Evolutionary conservation across 768 basidiomycete genomes (phyloP).

Genomic region (Suillus ampliporus): DNA sequence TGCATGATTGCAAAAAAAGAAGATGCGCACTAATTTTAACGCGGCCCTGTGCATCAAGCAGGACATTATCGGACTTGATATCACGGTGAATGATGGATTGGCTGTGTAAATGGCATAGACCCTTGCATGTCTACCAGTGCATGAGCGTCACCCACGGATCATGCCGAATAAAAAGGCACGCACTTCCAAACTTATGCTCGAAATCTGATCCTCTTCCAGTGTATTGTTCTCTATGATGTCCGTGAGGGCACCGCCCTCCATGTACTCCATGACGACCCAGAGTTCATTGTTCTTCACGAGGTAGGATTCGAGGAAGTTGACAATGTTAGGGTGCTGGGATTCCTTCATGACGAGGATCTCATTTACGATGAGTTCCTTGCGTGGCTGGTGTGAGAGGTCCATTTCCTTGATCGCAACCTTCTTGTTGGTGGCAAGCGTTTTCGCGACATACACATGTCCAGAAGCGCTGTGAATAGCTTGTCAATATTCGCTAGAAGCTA

Average conservation of each 20-base stretch:
- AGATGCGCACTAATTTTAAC: slow-evolving; percentile 92
- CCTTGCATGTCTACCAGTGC: slow-evolving; percentile 83
- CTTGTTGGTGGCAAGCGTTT: slow-evolving; percentile 79
- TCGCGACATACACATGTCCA: slow-evolving; percentile 97
- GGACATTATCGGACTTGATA: slow-evolving; percentile 96
- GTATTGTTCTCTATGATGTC: slow-evolving; percentile 98
- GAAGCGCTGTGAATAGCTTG: slow-evolving; percentile 69
- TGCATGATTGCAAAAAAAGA: background rate
- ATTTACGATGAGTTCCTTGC: slow-evolving; percentile 97
- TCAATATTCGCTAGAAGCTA: slow-evolving; percentile 6
- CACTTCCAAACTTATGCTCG: slow-evolving; percentile 91
- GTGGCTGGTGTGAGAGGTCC: slow-evolving; percentile 92
- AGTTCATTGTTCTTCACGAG: slow-evolving; percentile 87
- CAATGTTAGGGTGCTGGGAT: slow-evolving; percentile 95
- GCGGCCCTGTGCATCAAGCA: slow-evolving; percentile 88
- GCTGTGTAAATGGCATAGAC: slow-evolving; percentile 89
- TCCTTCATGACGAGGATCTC: slow-evolving; percentile 99
- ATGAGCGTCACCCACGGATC: slow-evolving; percentile 8
- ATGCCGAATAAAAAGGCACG: slow-evolving; percentile 30
- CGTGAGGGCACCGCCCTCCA: slow-evolving; percentile 97
- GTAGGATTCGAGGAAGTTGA: slow-evolving; percentile 93
- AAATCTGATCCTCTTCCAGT: slow-evolving; percentile 93
- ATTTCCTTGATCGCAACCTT: slow-evolving; percentile 99
- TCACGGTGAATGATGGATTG: slow-evolving; percentile 97
- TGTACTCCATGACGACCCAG: slow-evolving; percentile 99